These are phyloP conservation scores for Cladosporium sphaerospermum DNA, from an alignment of 2,329 filamentous ascomycete genomes.

Conservation along the genomic window DNA sequence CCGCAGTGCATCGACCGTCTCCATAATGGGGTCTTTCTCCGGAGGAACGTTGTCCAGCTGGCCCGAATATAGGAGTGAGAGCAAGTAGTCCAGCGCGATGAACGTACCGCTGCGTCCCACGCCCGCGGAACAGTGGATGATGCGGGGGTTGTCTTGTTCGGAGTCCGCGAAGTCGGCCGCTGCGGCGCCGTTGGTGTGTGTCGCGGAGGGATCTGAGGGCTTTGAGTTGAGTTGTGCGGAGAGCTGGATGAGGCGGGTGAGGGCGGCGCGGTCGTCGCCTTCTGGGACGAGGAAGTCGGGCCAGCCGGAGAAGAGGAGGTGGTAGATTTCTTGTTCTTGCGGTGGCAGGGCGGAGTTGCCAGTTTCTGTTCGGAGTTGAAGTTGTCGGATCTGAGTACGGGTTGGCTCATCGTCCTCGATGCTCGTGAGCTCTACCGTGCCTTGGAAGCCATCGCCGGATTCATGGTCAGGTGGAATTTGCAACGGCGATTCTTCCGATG, in stretches of 20 bases:
- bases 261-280: slow-evolving; percentile 58
- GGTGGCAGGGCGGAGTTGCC: slow-evolving; percentile 29
- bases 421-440: slow-evolving; percentile 58
- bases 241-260: slow-evolving; percentile 63
- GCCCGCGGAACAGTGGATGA: slow-evolving; percentile 70
- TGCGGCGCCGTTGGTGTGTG: slow-evolving; percentile 16
- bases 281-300: slow-evolving; percentile 82
- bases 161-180: slow-evolving; percentile 25
- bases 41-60: slow-evolving; percentile 49
- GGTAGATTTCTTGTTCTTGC: slow-evolving; percentile 65
- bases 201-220: slow-evolving; percentile 12
- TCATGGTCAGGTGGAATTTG: slow-evolving; percentile 21
- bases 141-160: slow-evolving; percentile 57
- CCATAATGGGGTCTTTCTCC: slow-evolving; percentile 63
- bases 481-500: slow-evolving; percentile 23
- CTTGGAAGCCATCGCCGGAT: slow-evolving; percentile 49
- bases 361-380: slow-evolving; percentile 47
- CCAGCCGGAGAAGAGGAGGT: slow-evolving; percentile 82
- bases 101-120: slow-evolving; percentile 94
- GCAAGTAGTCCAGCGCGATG: slow-evolving; percentile 87
- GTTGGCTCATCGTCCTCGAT: slow-evolving; percentile 50
- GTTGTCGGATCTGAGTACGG: slow-evolving; percentile 65
- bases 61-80: slow-evolving; percentile 73
- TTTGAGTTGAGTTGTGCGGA: slow-evolving; percentile 52
- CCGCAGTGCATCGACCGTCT: slow-evolving; percentile 72